phyloP scores from a whole-genome alignment of 2,329 filamentous ascomycete species.

The Colletotrichum nymphaeae region DNA sequence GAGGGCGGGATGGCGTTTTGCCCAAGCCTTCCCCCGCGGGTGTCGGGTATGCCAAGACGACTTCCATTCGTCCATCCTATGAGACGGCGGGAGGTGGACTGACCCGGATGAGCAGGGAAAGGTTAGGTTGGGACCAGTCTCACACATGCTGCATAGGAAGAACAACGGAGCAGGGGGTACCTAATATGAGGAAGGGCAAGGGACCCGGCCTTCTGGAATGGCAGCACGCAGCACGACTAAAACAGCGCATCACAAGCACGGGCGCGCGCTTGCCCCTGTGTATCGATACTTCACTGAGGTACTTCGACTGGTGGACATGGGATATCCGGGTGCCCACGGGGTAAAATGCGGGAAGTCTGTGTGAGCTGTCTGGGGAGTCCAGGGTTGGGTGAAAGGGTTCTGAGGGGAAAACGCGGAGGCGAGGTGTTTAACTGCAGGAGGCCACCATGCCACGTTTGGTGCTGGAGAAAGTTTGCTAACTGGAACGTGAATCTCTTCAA shows the following conservation, averaged over 20 bases:
- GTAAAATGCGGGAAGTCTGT: conserved; percentile 25
- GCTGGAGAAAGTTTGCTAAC: too few species aligned
- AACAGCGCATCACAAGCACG: conserved; percentile 23
- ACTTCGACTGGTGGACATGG: not conserved
- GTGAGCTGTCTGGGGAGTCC: conserved; percentile 11
- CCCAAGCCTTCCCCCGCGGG: conserved; percentile 9
- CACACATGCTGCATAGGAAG: not conserved
- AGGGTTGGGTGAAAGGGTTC: conserved; percentile 18
- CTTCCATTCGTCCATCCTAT: conserved; percentile 36
- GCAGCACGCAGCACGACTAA: conserved; percentile 11
- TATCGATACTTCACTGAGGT: too few species aligned
- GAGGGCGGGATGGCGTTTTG: conserved; percentile 10
- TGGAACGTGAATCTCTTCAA: not conserved
- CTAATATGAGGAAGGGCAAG: not conserved
- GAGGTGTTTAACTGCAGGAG: conserved; percentile 12
- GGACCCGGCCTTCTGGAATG: conserved; percentile 32
- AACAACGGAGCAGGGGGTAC: not conserved
- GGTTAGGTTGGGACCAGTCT: not conserved
- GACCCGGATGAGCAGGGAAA: conserved; percentile 31
- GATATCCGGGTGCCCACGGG: conserved; percentile 24
- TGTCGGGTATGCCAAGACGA: conserved; percentile 31
- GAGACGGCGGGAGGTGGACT: conserved; percentile 29
- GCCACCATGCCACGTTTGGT: not conserved
- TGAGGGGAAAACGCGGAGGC: conserved; percentile 15
- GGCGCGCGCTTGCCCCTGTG: not conserved